A percentile compares a stretch with the other conserved stretches of the same genome.
Evolutionary conservation across 2,329 filamentous ascomycete species (phyloP).

Genomic region (Cladosporium phlei): DNA sequence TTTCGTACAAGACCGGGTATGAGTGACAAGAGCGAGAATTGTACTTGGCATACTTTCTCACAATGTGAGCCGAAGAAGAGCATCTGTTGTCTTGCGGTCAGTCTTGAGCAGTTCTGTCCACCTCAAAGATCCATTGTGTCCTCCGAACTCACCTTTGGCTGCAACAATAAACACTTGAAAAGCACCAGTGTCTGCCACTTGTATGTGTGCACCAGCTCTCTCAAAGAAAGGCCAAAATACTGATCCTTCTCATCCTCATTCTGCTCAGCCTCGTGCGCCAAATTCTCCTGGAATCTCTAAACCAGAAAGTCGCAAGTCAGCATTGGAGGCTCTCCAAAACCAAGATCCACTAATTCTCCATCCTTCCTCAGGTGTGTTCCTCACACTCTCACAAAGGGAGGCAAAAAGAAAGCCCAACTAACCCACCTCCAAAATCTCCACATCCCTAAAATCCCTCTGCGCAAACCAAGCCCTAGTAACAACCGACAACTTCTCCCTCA

Average conservation of each 20-base stretch:
- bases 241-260: constrained; percentile 75
- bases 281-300: constrained; percentile 81
- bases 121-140: constrained; percentile 65
- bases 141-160: constrained; percentile 69
- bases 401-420: constrained; percentile 12
- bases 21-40: constrained; percentile 91
- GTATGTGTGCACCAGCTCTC: constrained; percentile 91
- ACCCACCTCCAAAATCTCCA: constrained; percentile 70
- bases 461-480: constrained; percentile 96
- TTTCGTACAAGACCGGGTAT: constrained; percentile 88
- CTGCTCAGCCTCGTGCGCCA: constrained; percentile 55
- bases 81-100: constrained; percentile 59
- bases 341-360: background rate
- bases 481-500: constrained; percentile 82
- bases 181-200: constrained; percentile 90
- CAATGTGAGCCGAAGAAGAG: constrained; percentile 97
- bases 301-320: constrained; percentile 16
- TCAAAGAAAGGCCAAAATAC: constrained; percentile 62
- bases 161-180: constrained; percentile 86
- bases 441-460: constrained; percentile 86
- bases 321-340: constrained; percentile 1
- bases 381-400: background rate
- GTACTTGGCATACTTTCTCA: constrained; percentile 94
- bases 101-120: background rate
- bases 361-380: no score